Evolutionary conservation across 768 basidiomycete species (phyloP).

Genomic region (Russula sp.): DNA sequence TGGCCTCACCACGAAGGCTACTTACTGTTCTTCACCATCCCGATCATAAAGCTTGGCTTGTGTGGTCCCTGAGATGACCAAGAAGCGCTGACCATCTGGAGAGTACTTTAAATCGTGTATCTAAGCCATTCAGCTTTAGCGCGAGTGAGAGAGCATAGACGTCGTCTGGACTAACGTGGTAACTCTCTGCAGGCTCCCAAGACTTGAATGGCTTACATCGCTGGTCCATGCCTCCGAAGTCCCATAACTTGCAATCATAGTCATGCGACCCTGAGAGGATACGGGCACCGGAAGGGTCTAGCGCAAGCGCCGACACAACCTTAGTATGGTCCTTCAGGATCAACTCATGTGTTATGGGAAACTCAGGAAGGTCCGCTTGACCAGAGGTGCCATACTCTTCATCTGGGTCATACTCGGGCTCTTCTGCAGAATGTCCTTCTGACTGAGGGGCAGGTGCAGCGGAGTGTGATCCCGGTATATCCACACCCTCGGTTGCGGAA

Average conservation of each 20-base stretch:
- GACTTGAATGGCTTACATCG: constrained; percentile 91
- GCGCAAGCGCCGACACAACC: constrained; percentile 84
- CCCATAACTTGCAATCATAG: constrained; percentile 98
- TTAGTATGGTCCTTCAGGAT: constrained; percentile 92
- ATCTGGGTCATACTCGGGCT: constrained; percentile 34
- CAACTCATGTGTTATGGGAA: constrained; percentile 89
- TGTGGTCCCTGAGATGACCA: constrained; percentile 81
- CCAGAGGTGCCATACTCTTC: constrained; percentile 37
- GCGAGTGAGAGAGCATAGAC: constrained; percentile 7
- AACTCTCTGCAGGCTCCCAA: constrained; percentile 91
- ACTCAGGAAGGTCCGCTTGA: constrained; percentile 47
- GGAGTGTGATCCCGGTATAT: neutral
- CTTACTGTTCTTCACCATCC: constrained; percentile 90
- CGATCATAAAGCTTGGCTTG: constrained; percentile 87
- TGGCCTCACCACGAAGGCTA: constrained; percentile 26
- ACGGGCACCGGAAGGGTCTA: constrained; percentile 93
- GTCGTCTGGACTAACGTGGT: constrained; percentile 55
- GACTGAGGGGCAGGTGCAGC: constrained; percentile 9
- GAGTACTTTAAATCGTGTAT: constrained; percentile 89
- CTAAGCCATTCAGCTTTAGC: constrained; percentile 33
- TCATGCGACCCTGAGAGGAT: constrained; percentile 90
- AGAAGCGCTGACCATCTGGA: constrained; percentile 75
- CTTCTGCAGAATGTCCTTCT: constrained; percentile 18
- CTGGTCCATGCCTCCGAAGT: constrained; percentile 96
- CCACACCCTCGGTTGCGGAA: neutral